Percentiles rank a stretch among this genome's conserved stretches.
These are phyloP conservation scores for Styphnolobium japonicum DNA, from an alignment of 306 rosid genomes.

Conservation along the genomic window DNA sequence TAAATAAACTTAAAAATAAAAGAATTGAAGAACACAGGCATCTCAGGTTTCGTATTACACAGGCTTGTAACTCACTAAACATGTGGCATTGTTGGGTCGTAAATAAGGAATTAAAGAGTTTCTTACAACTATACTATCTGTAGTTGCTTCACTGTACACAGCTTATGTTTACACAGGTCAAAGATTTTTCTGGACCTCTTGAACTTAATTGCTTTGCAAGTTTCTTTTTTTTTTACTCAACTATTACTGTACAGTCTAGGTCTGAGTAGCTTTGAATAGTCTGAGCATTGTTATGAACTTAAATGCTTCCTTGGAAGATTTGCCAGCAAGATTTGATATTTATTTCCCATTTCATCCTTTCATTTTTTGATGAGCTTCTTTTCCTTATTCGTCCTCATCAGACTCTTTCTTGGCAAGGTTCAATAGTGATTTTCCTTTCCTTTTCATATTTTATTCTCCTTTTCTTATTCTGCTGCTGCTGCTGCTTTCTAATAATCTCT, in stretches of 20 bases:
- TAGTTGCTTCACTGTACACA: neutral
- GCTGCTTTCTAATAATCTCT: neutral
- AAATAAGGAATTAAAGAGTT: neutral
- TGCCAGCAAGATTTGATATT: neutral
- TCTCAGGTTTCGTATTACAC: neutral
- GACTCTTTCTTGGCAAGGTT: neutral
- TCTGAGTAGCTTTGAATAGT: neutral
- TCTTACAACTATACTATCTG: neutral
- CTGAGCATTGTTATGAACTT: conserved; percentile 14
- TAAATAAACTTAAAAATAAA: neutral
- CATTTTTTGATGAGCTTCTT: neutral
- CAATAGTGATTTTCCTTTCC: neutral
- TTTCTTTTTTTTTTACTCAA: neutral
- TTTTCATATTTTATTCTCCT: neutral
- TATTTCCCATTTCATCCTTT: neutral
- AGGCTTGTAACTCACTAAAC: neutral
- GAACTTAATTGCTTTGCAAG: neutral
- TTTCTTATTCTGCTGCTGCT: neutral
- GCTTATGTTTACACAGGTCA: neutral
- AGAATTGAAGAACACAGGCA: neutral
- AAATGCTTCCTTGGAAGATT: neutral
- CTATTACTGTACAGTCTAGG: neutral
- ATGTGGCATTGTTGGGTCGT: neutral
- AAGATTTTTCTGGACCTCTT: neutral
- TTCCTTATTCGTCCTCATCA: neutral